phyloP scores from a whole-genome alignment of 768 basidiomycete species.

The Serendipita vermifera region DNA sequence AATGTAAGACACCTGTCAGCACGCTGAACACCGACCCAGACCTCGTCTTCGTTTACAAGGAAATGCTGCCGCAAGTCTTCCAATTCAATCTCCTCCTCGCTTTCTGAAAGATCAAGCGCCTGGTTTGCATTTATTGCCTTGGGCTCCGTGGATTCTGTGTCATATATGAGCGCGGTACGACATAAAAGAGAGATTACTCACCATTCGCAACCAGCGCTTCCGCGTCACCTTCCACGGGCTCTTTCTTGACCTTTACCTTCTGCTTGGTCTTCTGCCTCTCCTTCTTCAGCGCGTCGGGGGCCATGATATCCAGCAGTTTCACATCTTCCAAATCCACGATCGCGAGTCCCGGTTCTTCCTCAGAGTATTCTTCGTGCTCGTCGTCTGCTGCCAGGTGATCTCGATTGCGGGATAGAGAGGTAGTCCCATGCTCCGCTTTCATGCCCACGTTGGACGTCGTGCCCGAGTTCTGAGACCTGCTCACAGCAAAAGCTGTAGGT shows the following conservation, averaged over 20 bases:
- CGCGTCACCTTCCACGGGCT: conserved; percentile 33
- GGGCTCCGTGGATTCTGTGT: neutral
- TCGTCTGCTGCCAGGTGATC: conserved; percentile 32
- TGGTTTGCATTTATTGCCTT: conserved; percentile 21
- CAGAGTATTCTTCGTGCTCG: conserved; percentile 61
- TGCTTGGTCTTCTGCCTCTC: conserved; percentile 31
- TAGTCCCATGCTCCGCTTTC: conserved; percentile 7
- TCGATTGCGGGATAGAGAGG: conserved; percentile 14
- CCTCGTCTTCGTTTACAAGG: conserved; percentile 21
- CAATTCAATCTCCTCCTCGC: conserved; percentile 66
- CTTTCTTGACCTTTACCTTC: conserved; percentile 30
- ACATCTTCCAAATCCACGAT: conserved; percentile 76
- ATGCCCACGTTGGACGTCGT: neutral
- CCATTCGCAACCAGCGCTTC: neutral
- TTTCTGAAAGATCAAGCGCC: conserved; percentile 57
- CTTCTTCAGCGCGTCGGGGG: conserved; percentile 57
- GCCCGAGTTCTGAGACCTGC: conserved; percentile 2
- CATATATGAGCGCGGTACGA: neutral
- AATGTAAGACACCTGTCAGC: neutral
- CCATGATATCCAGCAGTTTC: conserved; percentile 75
- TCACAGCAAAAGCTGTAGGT: neutral
- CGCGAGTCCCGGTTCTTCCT: conserved; percentile 77
- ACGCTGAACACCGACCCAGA: neutral
- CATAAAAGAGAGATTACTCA: neutral
- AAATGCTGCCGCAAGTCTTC: conserved; percentile 69